Conservation (phyloP, 805 yeast species). For the Nakazawaea siamensis region DNA sequence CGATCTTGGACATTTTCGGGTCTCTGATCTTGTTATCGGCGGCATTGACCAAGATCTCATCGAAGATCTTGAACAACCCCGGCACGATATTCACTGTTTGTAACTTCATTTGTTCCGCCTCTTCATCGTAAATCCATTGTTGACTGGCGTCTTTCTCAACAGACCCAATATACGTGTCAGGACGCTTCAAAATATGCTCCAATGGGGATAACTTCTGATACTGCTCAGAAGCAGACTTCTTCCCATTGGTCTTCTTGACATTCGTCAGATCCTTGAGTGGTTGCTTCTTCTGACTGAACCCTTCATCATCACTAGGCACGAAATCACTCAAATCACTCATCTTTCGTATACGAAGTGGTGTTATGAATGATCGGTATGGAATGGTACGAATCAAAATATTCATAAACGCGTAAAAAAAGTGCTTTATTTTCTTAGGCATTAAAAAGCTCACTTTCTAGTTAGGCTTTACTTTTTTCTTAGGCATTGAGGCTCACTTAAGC, state of each 20-base stretch:
- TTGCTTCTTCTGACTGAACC: background rate
- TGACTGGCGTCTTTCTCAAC: constrained; percentile 72
- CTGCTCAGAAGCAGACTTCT: constrained; percentile 47
- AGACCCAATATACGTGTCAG: constrained; percentile 96
- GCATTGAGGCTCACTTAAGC: no score
- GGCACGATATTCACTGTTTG: constrained; percentile 78
- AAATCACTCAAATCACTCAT: constrained; percentile 4
- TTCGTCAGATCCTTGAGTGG: constrained; percentile 10
- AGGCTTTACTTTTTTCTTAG: no score
- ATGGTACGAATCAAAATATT: no score
- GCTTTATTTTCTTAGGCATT: no score
- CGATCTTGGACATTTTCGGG: constrained; percentile 78
- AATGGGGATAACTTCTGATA: constrained; percentile 92
- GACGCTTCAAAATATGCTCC: constrained; percentile 94
- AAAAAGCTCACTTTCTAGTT: no score
- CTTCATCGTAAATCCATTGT: constrained; percentile 82
- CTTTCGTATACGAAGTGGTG: no score
- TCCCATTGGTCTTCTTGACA: background rate
- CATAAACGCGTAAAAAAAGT: no score
- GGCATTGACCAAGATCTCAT: constrained; percentile 94
- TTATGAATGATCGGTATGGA: no score
- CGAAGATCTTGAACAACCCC: constrained; percentile 92
- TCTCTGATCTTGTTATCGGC: constrained; percentile 98
- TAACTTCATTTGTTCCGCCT: constrained; percentile 48
- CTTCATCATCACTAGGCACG: constrained; percentile 4